Conservation (phyloP, 2,329 filamentous ascomycete genomes). For the Rhinocladiella similis region DNA sequence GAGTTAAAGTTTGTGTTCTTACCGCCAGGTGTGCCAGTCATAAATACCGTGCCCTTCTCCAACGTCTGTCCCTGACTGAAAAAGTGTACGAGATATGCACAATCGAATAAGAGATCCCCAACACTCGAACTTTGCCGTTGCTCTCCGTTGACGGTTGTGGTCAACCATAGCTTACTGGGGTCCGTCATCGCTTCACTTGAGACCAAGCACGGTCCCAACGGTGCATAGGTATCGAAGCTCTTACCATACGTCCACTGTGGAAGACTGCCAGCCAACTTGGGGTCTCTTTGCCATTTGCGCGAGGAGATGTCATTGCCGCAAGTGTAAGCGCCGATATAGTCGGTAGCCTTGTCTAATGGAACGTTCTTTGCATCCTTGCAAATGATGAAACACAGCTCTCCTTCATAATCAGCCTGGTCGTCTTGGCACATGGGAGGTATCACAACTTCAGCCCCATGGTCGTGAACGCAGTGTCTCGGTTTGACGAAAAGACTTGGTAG, state of each 20-base stretch:
- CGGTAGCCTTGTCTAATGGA: constrained; percentile 15
- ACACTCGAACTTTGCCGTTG: neutral
- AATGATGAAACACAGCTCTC: constrained; percentile 46
- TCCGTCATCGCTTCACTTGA: neutral
- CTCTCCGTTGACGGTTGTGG: no score
- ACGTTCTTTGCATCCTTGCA: constrained; percentile 54
- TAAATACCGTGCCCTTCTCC: constrained; percentile 50
- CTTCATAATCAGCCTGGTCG: constrained; percentile 5
- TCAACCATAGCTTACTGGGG: no score
- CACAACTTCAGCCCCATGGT: neutral
- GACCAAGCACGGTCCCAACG: constrained; percentile 54
- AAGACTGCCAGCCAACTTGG: constrained; percentile 49
- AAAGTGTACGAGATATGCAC: constrained; percentile 37
- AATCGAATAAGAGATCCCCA: constrained; percentile 49
- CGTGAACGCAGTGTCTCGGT: neutral
- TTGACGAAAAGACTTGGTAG: no score
- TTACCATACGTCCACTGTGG: constrained; percentile 61
- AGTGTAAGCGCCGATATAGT: constrained; percentile 56
- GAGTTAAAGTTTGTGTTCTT: no score
- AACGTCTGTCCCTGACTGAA: constrained; percentile 41
- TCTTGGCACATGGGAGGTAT: neutral
- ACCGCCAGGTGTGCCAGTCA: constrained; percentile 52
- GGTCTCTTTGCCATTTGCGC: constrained; percentile 54
- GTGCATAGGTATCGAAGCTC: constrained; percentile 58
- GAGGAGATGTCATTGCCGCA: constrained; percentile 57